These are phyloP conservation scores for Spiraea crenata DNA, from an alignment of 331 rosid genomes.

Conservation along the genomic window DNA sequence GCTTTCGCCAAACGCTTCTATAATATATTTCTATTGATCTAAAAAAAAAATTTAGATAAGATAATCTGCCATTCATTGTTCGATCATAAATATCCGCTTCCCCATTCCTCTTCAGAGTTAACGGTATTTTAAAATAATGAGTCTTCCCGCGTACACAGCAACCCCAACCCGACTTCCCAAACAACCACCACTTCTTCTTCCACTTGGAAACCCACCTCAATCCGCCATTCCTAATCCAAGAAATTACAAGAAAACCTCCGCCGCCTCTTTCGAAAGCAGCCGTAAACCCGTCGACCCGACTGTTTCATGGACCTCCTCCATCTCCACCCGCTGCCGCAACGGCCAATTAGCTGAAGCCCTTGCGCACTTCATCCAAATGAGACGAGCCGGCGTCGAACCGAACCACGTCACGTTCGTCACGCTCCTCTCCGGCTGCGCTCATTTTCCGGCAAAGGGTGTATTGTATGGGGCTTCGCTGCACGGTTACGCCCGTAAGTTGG, in stretches of 20 bases:
- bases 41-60: no score
- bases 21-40: no score
- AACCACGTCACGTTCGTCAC: constrained; percentile 63
- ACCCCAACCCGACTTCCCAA: constrained; percentile 37
- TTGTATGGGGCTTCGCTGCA: constrained; percentile 53
- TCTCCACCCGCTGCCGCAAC: constrained; percentile 53
- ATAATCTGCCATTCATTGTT: no score
- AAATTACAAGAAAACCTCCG: constrained; percentile 19
- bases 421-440: constrained; percentile 68
- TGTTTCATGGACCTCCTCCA: constrained; percentile 72
- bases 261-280: constrained; percentile 26
- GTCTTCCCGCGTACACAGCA: constrained; percentile 28
- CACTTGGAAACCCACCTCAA: constrained; percentile 24
- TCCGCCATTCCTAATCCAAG: constrained; percentile 17
- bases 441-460: constrained; percentile 30
- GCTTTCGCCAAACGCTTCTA: no score
- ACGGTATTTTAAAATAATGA: constrained; percentile 32
- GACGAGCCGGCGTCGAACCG: constrained; percentile 53
- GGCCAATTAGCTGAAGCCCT: constrained; percentile 56
- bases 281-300: constrained; percentile 29
- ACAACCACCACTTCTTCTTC: constrained; percentile 12
- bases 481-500: constrained; percentile 47
- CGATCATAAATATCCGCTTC: no score
- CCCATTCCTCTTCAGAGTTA: not conserved
- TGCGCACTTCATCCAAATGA: constrained; percentile 49